These are phyloP conservation scores for Cyberlindnera amylophila DNA, from an alignment of 805 yeast species.

Conservation along the genomic window DNA sequence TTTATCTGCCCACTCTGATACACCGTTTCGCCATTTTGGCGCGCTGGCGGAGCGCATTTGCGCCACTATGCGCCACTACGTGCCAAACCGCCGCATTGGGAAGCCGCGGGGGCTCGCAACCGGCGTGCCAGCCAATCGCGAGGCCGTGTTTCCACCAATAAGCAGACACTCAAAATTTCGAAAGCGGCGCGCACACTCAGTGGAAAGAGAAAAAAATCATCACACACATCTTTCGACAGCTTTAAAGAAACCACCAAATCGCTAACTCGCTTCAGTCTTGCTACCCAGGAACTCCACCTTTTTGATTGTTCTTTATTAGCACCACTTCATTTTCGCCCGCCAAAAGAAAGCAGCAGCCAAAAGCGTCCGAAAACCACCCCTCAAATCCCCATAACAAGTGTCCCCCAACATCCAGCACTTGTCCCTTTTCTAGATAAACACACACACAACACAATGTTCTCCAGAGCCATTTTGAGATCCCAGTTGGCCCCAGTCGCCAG, in stretches of 20 bases:
- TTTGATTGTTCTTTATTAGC: not conserved
- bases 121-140: slow-evolving; percentile 8
- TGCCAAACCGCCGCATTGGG: slow-evolving; percentile 1
- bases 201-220: slow-evolving; percentile 11
- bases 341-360: not conserved
- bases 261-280: not conserved
- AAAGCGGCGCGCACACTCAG: slow-evolving; percentile 2
- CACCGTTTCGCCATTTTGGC: not conserved
- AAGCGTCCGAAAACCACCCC: too few relatives aligned
- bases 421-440: not conserved
- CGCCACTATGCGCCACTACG: slow-evolving; percentile 1
- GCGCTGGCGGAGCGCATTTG: not conserved
- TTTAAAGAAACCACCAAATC: too few relatives aligned
- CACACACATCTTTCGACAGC: not conserved
- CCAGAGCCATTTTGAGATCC: slow-evolving; percentile 19
- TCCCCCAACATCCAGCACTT: too few relatives aligned
- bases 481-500: slow-evolving; percentile 19
- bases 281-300: not conserved
- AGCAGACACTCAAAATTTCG: slow-evolving; percentile 11
- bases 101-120: slow-evolving; percentile 3
- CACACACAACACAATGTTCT: slow-evolving; percentile 11
- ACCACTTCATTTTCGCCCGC: not conserved
- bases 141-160: slow-evolving; percentile 15
- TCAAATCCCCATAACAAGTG: too few relatives aligned
- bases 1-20: not conserved